A percentile compares a stretch with the other conserved stretches of the same genome.
Conservation (phyloP, 306 rosid species). For the Cucurbita ficifolia region DNA sequence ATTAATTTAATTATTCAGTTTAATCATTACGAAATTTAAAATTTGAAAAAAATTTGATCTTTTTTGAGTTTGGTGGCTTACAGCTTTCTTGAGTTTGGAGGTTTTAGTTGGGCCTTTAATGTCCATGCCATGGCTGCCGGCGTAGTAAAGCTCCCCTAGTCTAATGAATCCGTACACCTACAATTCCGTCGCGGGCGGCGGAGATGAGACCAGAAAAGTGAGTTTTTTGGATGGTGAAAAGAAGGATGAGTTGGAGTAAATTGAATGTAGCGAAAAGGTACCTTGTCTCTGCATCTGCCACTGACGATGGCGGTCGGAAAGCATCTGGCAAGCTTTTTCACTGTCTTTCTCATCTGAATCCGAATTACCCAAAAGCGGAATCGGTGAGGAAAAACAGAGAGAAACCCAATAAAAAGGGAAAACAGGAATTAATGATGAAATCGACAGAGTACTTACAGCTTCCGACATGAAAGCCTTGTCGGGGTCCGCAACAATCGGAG, state of each 20-base stretch:
- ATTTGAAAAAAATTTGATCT: background rate
- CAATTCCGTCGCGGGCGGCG: background rate
- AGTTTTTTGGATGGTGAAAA: background rate
- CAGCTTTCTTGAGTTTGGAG: slow-evolving; percentile 45
- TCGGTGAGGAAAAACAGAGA: background rate
- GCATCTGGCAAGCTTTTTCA: slow-evolving; percentile 55
- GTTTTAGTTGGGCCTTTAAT: slow-evolving; percentile 77
- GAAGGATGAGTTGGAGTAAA: background rate
- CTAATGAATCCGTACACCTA: slow-evolving; percentile 71
- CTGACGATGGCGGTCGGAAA: slow-evolving; percentile 91
- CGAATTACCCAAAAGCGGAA: background rate
- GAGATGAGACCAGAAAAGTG: background rate
- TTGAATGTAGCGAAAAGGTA: slow-evolving; percentile 12
- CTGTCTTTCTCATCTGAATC: slow-evolving; percentile 77
- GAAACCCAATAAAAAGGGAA: background rate
- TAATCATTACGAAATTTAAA: background rate
- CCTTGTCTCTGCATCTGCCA: slow-evolving; percentile 94
- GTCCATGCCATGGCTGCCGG: slow-evolving; percentile 99
- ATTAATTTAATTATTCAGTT: background rate
- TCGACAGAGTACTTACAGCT: slow-evolving; percentile 26
- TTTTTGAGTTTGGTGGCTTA: slow-evolving; percentile 18
- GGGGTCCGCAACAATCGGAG: slow-evolving; percentile 78
- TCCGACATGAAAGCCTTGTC: slow-evolving; percentile 80
- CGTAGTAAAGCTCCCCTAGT: slow-evolving; percentile 79
- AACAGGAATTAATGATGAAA: background rate